A percentile compares a stretch with the other conserved stretches of the same genome.
These are phyloP conservation scores for Tricholoma matsutake DNA, from an alignment of 768 basidiomycete genomes.

Conservation along the genomic window DNA sequence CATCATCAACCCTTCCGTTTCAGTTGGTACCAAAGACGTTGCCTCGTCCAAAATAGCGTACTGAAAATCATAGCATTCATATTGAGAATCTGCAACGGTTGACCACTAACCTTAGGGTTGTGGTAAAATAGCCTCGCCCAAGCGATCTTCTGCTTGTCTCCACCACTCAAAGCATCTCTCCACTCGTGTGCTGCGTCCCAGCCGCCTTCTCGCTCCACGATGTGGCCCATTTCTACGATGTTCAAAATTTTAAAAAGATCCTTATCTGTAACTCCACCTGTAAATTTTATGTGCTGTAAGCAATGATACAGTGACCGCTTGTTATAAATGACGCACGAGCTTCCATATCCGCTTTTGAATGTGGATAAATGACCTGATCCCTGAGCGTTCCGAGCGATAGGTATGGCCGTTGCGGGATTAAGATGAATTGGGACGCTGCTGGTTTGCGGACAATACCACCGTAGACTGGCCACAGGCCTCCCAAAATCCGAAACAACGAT, in stretches of 20 bases:
- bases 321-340: conserved; percentile 46
- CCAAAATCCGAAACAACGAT: conserved; percentile 91
- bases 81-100: not conserved
- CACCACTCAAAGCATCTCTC: conserved; percentile 90
- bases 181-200: conserved; percentile 91
- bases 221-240: conserved; percentile 77
- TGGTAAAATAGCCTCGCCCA: conserved; percentile 98
- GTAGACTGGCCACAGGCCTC: conserved; percentile 89
- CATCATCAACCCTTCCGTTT: conserved; percentile 95
- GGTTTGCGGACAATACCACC: conserved; percentile 90
- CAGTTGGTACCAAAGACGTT: conserved; percentile 89
- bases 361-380: conserved; percentile 96
- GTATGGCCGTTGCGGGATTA: conserved; percentile 96
- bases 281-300: not conserved
- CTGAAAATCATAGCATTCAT: conserved; percentile 34
- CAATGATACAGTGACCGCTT: not conserved
- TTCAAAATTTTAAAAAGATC: conserved; percentile 71
- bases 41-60: conserved; percentile 98
- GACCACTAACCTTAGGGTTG: conserved; percentile 66
- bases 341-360: conserved; percentile 78
- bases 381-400: conserved; percentile 90
- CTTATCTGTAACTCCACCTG: conserved; percentile 71
- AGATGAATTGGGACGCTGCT: conserved; percentile 80
- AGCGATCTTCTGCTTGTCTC: conserved; percentile 95
- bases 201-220: conserved; percentile 95